phyloP scores from a whole-genome alignment of 2,329 filamentous ascomycete species.

The Talaromyces sp. region DNA sequence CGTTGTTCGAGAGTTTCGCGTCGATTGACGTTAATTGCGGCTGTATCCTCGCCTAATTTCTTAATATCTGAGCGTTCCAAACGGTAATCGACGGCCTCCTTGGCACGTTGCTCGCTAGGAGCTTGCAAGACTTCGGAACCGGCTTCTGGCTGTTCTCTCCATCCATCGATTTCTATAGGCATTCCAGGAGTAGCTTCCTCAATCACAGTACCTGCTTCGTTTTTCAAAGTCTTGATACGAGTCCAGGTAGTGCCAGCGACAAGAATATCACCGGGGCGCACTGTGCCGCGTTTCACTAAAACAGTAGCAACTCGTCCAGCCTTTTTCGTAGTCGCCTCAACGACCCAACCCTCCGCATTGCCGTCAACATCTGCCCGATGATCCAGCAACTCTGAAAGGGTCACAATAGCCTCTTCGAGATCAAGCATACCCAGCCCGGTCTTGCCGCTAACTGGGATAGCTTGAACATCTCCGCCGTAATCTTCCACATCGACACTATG shows the following conservation, averaged over 20 bases:
- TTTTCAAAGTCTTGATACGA: slow-evolving; percentile 73
- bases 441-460: slow-evolving; percentile 85
- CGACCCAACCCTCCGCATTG: slow-evolving; percentile 83
- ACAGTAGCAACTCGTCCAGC: slow-evolving; percentile 82
- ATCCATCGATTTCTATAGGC: slow-evolving; percentile 90
- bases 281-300: slow-evolving; percentile 79
- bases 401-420: slow-evolving; percentile 83
- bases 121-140: slow-evolving; percentile 87
- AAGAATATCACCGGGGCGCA: slow-evolving; percentile 73
- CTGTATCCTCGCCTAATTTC: slow-evolving; percentile 61
- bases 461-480: slow-evolving; percentile 88
- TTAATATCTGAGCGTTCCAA: slow-evolving; percentile 65
- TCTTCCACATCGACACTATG: slow-evolving; percentile 91
- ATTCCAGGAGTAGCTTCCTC: slow-evolving; percentile 75
- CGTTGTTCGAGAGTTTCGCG: slow-evolving; percentile 54
- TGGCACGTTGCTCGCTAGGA: slow-evolving; percentile 69
- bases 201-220: slow-evolving; percentile 73
- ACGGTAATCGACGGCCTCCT: slow-evolving; percentile 71
- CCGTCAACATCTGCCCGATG: slow-evolving; percentile 74
- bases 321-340: slow-evolving; percentile 84
- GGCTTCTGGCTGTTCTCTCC: slow-evolving; percentile 78
- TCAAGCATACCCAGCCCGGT: slow-evolving; percentile 88
- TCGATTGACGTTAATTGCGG: slow-evolving; percentile 68
- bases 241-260: slow-evolving; percentile 88
- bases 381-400: slow-evolving; percentile 83